These are phyloP conservation scores for Neolentinus lepideus DNA, from an alignment of 1,284 basidiomycete genomes.

Conservation along the genomic window DNA sequence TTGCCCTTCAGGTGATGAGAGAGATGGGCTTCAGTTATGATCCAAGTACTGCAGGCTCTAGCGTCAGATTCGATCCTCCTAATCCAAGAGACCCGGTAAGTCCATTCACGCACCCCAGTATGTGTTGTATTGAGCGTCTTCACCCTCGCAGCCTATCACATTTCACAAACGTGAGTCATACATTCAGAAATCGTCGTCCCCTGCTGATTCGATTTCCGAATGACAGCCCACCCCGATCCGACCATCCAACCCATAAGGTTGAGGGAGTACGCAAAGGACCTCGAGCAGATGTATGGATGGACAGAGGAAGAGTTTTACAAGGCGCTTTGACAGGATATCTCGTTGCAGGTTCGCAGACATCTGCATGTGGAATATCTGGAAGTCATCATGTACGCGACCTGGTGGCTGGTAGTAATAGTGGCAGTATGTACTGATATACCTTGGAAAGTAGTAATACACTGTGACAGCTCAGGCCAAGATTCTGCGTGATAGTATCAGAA, in stretches of 20 bases:
- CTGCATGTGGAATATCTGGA: no score
- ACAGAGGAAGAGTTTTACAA: slow-evolving; percentile 6
- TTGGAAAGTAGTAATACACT: no score
- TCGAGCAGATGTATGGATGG: slow-evolving; percentile 11
- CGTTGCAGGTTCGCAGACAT: neutral
- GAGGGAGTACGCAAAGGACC: slow-evolving; percentile 6
- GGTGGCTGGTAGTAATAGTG: no score
- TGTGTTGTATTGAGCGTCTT: neutral
- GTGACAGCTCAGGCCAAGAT: no score
- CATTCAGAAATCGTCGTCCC: slow-evolving; percentile 1
- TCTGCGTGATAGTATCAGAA: no score
- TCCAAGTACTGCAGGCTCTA: slow-evolving; percentile 71
- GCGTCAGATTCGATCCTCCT: slow-evolving; percentile 74
- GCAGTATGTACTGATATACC: no score
- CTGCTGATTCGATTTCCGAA: neutral
- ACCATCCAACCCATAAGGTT: slow-evolving; percentile 9
- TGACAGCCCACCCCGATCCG: slow-evolving; percentile 12
- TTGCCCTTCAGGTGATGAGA: slow-evolving; percentile 50
- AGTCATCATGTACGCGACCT: no score
- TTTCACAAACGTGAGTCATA: slow-evolving; percentile 65
- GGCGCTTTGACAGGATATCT: neutral
- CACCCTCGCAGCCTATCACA: slow-evolving; percentile 48
- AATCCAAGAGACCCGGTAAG: slow-evolving; percentile 47
- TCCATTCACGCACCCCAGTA: slow-evolving; percentile 2
- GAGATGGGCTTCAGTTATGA: slow-evolving; percentile 72